These are phyloP conservation scores for Pichia cactophila DNA, from an alignment of 1,139 yeast species.

Conservation along the genomic window DNA sequence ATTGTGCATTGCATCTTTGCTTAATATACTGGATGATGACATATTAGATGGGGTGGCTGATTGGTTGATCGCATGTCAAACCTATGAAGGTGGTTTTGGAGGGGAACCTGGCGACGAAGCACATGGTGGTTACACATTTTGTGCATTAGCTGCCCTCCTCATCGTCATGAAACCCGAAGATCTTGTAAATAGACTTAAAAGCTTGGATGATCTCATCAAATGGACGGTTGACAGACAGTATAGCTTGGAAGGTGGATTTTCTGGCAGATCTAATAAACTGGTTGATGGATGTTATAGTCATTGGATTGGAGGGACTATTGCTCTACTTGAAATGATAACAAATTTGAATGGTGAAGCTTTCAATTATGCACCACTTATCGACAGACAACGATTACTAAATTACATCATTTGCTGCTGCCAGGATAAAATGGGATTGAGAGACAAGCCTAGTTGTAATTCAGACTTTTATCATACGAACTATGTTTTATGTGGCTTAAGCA, in stretches of 20 bases:
- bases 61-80: constrained; percentile 72
- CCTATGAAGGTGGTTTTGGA: constrained; percentile 93
- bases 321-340: constrained; percentile 51
- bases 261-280: constrained; percentile 85
- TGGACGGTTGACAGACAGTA: constrained; percentile 74
- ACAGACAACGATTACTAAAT: constrained; percentile 48
- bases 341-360: constrained; percentile 7
- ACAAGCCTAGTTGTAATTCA: constrained; percentile 75
- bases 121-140: constrained; percentile 94
- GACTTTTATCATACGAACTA: constrained; percentile 93
- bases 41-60: constrained; percentile 44
- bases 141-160: constrained; percentile 72
- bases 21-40: constrained; percentile 57
- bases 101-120: constrained; percentile 82
- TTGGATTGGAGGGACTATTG: constrained; percentile 83
- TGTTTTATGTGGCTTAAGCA: constrained; percentile 67
- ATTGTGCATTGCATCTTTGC: constrained; percentile 60
- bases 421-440: constrained; percentile 53
- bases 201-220: constrained; percentile 37
- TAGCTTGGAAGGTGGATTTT: constrained; percentile 71
- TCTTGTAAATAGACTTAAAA: constrained; percentile 15
- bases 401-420: constrained; percentile 79
- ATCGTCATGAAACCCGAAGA: constrained; percentile 35
- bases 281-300: constrained; percentile 96
- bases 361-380: constrained; percentile 30